Base-by-base conservation (phyloP, 225 moss, liverwort and hornwort genomes). In the Pseudoscleropodium purum region DNA sequence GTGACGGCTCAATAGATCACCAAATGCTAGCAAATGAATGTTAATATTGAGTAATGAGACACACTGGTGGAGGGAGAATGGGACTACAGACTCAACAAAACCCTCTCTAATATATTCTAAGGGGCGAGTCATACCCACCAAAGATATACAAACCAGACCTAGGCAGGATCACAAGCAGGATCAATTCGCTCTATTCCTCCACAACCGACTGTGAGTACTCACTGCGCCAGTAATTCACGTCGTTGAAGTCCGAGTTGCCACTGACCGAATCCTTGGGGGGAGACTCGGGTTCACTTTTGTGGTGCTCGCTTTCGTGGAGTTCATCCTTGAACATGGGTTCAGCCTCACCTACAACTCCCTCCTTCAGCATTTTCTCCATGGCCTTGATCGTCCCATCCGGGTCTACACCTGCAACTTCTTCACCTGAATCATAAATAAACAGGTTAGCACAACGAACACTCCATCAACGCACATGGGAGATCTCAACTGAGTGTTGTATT, bases 341-440 rank as follows among this genome's bases (percentile, higher is more conserved):
- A 41, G 97, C 97, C 90, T 97, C 99, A 41, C 97, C 97, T 56
- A 99, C 99, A 66, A 97, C 96, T 63, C 99, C 99, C 90, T 99
- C 97, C 88, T 95, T 96, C 76, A 99, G 89, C 93, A 97, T 96
- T 90, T 97, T 97, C 90, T 97, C 97, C 97, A 97, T 97, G 60
- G 97, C 99, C 90, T 90, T 94, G 75, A 92, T 90, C 51, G 97
- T 97, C 37, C 97, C 99, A 34, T 94, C 95, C 67, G 96, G 92
- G 86, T 99, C 99, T 56, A 97, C 95, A 27, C 97, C 99, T 69
- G 95, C 91, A 60, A 99, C 87, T 92, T 95, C 93, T 84, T 93
- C 93, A 65, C 95, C 95, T 92, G 91, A 24, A 81, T 7, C 13
- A 30, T 33, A 7, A 81, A 41, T 17, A 60, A 66, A 66, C 11